Evolutionary conservation across 2,329 filamentous ascomycete species (phyloP).

Genomic region (Penicillium sp.): DNA sequence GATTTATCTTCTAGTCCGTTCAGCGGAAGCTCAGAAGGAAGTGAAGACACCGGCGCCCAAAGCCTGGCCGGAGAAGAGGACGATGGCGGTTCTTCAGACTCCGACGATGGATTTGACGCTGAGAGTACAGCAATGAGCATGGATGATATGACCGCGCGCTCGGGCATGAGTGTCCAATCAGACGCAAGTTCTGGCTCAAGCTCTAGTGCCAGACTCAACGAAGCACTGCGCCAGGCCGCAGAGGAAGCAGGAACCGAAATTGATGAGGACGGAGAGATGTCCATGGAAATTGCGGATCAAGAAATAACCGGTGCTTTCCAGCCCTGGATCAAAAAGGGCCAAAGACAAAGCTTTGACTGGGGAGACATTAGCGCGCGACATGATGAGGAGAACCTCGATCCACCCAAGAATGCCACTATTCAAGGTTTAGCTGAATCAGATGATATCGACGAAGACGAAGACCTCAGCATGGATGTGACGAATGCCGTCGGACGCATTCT

Average conservation of each 20-base stretch:
- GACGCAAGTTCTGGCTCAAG: slow-evolving; percentile 48
- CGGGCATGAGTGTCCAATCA: slow-evolving; percentile 54
- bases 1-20: slow-evolving; percentile 69
- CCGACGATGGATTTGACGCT: slow-evolving; percentile 45
- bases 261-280: slow-evolving; percentile 59
- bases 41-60: slow-evolving; percentile 38
- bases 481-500: slow-evolving; percentile 72
- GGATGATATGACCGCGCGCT: slow-evolving; percentile 65
- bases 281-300: slow-evolving; percentile 67
- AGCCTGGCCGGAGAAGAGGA: slow-evolving; percentile 35
- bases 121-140: slow-evolving; percentile 75
- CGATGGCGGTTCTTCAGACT: slow-evolving; percentile 39
- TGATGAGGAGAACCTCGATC: slow-evolving; percentile 41
- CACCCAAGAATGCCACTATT: slow-evolving; percentile 18
- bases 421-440: slow-evolving; percentile 21
- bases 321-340: slow-evolving; percentile 41
- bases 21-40: slow-evolving; percentile 50
- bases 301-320: slow-evolving; percentile 45
- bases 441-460: slow-evolving; percentile 49
- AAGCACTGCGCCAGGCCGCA: slow-evolving; percentile 66
- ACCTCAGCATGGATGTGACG: slow-evolving; percentile 93
- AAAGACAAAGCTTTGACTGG: slow-evolving; percentile 36
- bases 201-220: slow-evolving; percentile 66
- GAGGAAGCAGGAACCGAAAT: slow-evolving; percentile 66
- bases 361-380: slow-evolving; percentile 36